These are phyloP conservation scores for Hirschioporus abietinus DNA, from an alignment of 768 basidiomycete species.

Conservation along the genomic window DNA sequence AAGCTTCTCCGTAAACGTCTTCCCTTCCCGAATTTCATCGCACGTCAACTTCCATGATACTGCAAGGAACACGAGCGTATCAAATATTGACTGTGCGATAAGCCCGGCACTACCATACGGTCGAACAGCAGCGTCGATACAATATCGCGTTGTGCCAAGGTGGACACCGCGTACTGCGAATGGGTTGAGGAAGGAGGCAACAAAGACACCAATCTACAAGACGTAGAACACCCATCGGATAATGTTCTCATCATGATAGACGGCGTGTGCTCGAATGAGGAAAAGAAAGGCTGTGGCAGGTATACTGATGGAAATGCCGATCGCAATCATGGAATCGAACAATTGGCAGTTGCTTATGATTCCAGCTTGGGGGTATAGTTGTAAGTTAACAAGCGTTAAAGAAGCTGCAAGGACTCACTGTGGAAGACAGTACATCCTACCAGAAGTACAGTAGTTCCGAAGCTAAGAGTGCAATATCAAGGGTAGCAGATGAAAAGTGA, in stretches of 20 bases:
- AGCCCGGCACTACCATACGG: constrained; percentile 20
- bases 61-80: constrained; percentile 30
- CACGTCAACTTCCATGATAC: constrained; percentile 28
- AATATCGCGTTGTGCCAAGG: constrained; percentile 29
- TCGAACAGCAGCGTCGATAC: constrained; percentile 22
- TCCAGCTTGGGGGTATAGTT: not conserved
- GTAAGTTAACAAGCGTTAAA: not conserved
- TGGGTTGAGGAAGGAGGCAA: constrained; percentile 20
- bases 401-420: constrained; percentile 16
- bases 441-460: constrained; percentile 19
- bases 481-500: not conserved
- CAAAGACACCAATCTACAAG: constrained; percentile 25
- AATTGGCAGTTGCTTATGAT: not conserved
- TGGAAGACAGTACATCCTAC: constrained; percentile 20
- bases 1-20: not conserved
- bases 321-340: not conserved
- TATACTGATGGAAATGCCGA: not conserved
- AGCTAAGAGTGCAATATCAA: constrained; percentile 6
- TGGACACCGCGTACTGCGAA: constrained; percentile 19
- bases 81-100: constrained; percentile 23
- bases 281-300: not conserved
- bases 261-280: constrained; percentile 16
- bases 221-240: constrained; percentile 21
- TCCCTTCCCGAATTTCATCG: not conserved
- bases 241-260: constrained; percentile 22